phyloP scores from a whole-genome alignment of 2,329 filamentous ascomycete species.

The Apiospora hydei region DNA sequence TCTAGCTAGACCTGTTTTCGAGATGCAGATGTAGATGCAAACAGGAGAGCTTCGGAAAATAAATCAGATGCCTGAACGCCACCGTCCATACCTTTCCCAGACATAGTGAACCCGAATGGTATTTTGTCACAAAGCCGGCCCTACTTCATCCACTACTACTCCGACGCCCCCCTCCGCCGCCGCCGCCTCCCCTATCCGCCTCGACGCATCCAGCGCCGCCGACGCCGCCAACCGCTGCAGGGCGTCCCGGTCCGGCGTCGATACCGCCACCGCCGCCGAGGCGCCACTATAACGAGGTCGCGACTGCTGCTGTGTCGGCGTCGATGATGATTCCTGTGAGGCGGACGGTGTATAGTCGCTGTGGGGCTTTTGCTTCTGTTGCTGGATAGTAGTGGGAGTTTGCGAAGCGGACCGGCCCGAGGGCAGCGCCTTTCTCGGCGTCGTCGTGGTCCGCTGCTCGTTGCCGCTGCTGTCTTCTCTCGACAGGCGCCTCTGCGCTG shows the following conservation, averaged over 20 bases:
- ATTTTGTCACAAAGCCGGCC: no score
- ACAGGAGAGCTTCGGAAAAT: no score
- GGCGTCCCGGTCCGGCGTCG: not conserved
- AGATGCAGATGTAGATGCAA: no score
- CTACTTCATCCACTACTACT: not conserved
- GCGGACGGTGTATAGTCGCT: not conserved
- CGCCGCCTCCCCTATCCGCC: conserved; percentile 3
- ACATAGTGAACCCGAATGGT: not conserved
- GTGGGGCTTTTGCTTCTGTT: no score
- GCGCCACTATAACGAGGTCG: not conserved
- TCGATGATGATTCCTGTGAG: not conserved
- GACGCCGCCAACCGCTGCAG: not conserved
- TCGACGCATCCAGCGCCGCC: conserved; percentile 8
- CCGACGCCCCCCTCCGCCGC: not conserved
- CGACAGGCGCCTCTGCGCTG: not conserved
- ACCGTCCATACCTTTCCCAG: not conserved
- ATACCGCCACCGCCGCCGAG: not conserved
- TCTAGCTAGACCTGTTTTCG: not conserved
- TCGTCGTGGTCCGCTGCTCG: conserved; percentile 8
- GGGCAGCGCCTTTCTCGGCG: conserved; percentile 23
- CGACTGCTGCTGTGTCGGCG: not conserved
- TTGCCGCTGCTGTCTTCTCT: not conserved
- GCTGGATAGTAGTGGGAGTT: no score
- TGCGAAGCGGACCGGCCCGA: conserved; percentile 22
- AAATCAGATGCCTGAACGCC: no score